Percentiles rank a stretch among this genome's conserved stretches.
phyloP scores from a whole-genome alignment of 129 eudicot species.

The carrot (Daucus carota) region DNA sequence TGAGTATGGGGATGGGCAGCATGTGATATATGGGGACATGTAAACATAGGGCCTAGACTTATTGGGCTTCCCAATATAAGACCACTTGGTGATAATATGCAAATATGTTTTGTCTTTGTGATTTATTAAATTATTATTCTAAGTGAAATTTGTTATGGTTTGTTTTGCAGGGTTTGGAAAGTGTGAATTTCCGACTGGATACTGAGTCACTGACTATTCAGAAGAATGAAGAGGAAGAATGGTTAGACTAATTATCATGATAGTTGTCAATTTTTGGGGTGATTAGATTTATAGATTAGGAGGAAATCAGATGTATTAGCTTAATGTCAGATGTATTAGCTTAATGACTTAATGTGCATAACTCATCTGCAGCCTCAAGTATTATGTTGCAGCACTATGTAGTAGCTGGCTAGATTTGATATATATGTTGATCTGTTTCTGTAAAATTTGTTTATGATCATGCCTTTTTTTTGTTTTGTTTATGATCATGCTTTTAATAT shows the following conservation, averaged over 20 bases:
- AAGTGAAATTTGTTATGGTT: conserved; percentile 2
- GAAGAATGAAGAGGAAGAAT: neutral
- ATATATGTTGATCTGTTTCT: neutral
- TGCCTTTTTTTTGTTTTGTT: no score
- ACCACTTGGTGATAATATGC: neutral
- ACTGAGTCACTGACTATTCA: conserved; percentile 15
- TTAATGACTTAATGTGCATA: neutral
- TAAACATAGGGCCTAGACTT: neutral
- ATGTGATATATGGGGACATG: neutral
- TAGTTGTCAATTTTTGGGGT: neutral
- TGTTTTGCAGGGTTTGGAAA: conserved; percentile 70
- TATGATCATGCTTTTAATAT: neutral
- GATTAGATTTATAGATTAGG: neutral
- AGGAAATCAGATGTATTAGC: neutral
- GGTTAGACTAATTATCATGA: no score
- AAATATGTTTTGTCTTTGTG: no score
- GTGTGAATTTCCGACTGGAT: conserved; percentile 67
- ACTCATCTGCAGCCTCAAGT: neutral
- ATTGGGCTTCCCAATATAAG: neutral
- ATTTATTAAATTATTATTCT: no score
- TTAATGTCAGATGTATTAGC: neutral
- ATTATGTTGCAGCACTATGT: neutral
- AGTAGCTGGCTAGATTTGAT: neutral
- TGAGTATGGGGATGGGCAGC: neutral
- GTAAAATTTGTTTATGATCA: neutral